A percentile compares a stretch with the other conserved stretches of the same genome.
Conservation (phyloP, 2,329 filamentous ascomycete species). For the Oidium heveae region DNA sequence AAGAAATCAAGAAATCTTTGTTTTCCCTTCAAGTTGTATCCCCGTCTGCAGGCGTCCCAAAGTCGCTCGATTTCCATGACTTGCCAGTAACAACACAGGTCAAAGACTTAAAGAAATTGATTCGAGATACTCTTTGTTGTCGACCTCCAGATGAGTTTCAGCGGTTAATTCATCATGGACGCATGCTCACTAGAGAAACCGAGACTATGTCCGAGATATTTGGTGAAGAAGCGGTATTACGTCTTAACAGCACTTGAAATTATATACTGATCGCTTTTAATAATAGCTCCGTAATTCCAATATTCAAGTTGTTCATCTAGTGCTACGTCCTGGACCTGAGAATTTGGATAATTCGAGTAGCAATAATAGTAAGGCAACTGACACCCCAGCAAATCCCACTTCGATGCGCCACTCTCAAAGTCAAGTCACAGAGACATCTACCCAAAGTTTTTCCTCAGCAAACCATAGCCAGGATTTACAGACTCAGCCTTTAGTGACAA, state of each 20-base stretch:
- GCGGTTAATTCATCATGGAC: slow-evolving; percentile 33
- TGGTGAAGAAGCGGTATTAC: slow-evolving; percentile 21
- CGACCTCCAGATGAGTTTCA: slow-evolving; percentile 28
- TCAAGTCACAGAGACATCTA: no score
- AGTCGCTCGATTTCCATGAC: slow-evolving; percentile 23
- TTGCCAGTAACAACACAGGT: slow-evolving; percentile 27
- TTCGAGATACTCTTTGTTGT: slow-evolving; percentile 24
- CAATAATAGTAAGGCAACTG: neutral
- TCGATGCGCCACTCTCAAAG: slow-evolving; percentile 1
- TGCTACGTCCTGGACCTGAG: slow-evolving; percentile 19
- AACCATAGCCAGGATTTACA: slow-evolving; percentile 3
- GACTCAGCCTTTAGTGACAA: slow-evolving; percentile 8
- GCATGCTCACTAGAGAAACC: slow-evolving; percentile 25
- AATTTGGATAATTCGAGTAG: slow-evolving; percentile 2
- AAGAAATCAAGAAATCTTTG: neutral
- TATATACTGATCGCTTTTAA: neutral
- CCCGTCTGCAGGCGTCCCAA: slow-evolving; percentile 27
- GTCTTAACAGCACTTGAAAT: neutral
- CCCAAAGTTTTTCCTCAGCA: neutral
- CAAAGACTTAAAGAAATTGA: slow-evolving; percentile 30
- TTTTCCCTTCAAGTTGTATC: slow-evolving; percentile 34
- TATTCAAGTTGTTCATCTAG: slow-evolving; percentile 27
- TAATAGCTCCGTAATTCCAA: slow-evolving; percentile 20
- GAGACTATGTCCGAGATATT: slow-evolving; percentile 32
- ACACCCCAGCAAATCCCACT: slow-evolving; percentile 1